Conservation (phyloP, 371 early-diverging fungal species). For the Apophysomyces trapeziformis region DNA sequence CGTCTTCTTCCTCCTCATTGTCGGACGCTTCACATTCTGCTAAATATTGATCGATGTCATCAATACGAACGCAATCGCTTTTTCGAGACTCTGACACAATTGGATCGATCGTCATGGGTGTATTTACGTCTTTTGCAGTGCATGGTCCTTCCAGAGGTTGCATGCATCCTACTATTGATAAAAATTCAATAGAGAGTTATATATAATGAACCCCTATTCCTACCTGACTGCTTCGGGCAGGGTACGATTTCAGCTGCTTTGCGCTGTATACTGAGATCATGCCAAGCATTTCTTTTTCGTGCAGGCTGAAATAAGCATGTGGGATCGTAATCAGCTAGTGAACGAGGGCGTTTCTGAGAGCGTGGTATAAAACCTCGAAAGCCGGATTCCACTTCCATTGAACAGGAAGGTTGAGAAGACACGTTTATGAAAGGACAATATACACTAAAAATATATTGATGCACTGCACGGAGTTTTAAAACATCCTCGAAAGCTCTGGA, state of each 20-base stretch:
- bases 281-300: not conserved
- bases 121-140: not conserved
- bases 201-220: not conserved
- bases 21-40: slow-evolving; percentile 1
- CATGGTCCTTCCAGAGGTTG: not conserved
- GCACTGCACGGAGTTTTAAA: no score
- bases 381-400: not conserved
- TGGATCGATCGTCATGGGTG: slow-evolving; percentile 1
- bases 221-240: not conserved
- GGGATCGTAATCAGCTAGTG: not conserved
- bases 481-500: no score
- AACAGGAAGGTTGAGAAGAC: not conserved
- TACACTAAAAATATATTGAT: not conserved
- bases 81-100: not conserved
- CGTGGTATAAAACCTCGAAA: not conserved
- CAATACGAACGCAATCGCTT: not conserved
- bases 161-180: not conserved
- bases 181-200: not conserved
- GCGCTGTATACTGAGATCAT: not conserved
- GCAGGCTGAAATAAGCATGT: not conserved
- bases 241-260: not conserved
- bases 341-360: not conserved
- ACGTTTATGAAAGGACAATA: not conserved
- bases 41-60: not conserved
- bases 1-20: not conserved